A percentile compares a stretch with the other conserved stretches of the same genome.
Conservation (phyloP, 2,329 filamentous ascomycete genomes). For the Fusarium pseudonygamai region DNA sequence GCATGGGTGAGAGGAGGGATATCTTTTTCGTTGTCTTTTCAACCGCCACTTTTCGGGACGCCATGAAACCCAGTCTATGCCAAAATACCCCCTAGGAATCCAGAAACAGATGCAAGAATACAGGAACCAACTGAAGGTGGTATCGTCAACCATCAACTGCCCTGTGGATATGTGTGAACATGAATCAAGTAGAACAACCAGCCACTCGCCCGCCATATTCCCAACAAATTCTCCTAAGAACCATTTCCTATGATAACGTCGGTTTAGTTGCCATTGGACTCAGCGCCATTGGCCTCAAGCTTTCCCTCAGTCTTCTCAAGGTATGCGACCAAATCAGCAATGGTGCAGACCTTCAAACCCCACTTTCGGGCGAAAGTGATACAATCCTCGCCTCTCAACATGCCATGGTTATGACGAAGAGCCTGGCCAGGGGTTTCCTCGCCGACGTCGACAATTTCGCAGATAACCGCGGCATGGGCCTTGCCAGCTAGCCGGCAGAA, state of each 20-base stretch:
- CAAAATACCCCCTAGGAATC: conserved; percentile 34
- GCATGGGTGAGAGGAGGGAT: background rate
- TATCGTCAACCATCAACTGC: conserved; percentile 15
- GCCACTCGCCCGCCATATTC: background rate
- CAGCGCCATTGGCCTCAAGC: conserved; percentile 52
- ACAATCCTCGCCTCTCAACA: conserved; percentile 92
- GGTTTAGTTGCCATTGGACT: conserved; percentile 34
- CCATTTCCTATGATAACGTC: background rate
- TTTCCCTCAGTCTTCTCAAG: conserved; percentile 79
- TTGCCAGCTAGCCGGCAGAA: conserved; percentile 88
- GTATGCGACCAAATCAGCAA: conserved; percentile 86
- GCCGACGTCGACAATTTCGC: conserved; percentile 91
- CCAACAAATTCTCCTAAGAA: background rate
- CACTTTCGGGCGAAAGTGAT: conserved; percentile 87
- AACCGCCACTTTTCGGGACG: conserved; percentile 33
- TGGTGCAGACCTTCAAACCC: conserved; percentile 94
- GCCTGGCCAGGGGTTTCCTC: conserved; percentile 74
- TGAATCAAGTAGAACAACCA: background rate
- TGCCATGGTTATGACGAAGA: conserved; percentile 74
- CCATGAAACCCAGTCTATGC: conserved; percentile 36
- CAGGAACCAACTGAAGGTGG: conserved; percentile 9
- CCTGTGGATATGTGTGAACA: conserved; percentile 8
- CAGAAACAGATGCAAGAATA: conserved; percentile 35
- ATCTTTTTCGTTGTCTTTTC: conserved; percentile 26
- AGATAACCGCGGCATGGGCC: conserved; percentile 80